phyloP scores from a whole-genome alignment of 306 rosid genomes.

The Prunus persica region Prunus_persica_NCBIv2 NC_034016.1:18584001-18584500 shows the following conservation, averaged over 20 bases:
- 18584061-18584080: constrained; percentile 6
- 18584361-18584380: constrained; percentile 41
- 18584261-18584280: constrained; percentile 16
- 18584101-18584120: constrained; percentile 50
- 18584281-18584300: constrained; percentile 26
- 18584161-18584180: constrained; percentile 39
- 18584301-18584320: constrained; percentile 37
- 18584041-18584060: neutral
- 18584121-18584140: constrained; percentile 64
- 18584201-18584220: constrained; percentile 30
- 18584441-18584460: constrained; percentile 52
- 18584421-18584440: constrained; percentile 55
- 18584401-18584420: constrained; percentile 37
- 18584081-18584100: constrained; percentile 52
- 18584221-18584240: constrained; percentile 32
- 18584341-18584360: constrained; percentile 54
- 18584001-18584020: neutral
- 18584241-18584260: constrained; percentile 10
- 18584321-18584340: constrained; percentile 26
- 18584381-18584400: constrained; percentile 20
- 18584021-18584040: neutral
- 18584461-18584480: constrained; percentile 65
- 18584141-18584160: constrained; percentile 39
- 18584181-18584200: constrained; percentile 9
- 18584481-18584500: constrained; percentile 47